Base-by-base conservation (phyloP, 2,329 filamentous ascomycete genomes). In the Dactylellina sp. region DNA sequence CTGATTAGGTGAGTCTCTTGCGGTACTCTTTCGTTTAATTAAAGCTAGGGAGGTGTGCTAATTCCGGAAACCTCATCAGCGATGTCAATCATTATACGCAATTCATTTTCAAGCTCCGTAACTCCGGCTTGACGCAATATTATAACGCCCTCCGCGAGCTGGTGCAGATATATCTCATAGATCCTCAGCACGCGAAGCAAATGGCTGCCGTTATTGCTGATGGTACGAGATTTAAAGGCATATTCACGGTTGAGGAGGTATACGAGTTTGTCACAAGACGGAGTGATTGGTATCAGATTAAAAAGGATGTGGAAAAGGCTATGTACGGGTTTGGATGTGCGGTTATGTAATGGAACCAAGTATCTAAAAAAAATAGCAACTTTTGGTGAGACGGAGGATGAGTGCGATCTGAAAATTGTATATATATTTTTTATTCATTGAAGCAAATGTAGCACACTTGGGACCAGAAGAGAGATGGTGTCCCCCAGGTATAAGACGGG, bases 181-280 rank as follows among this genome's bases (percentile, higher is more conserved):
- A 94, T 75, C 86, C 90, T 1, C 85, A 86, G 24, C 91, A 98
- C 80, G 92, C 95, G 12, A 96, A 96, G 81, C 95, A 98, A 81
- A 90, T 99, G 85, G 95, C 95, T 4, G 91, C 90, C 1, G 92
- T 99, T 64, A 97, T 99, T 80, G 93, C 95, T 0, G 95, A 99
- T 80, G 89, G 88, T 0, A 91, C 94, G 79, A 87, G 94, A 1
- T 99, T 98, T 80, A 87, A 91, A 24, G 95, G 95, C 11, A 91
- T 99, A 53, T 97, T 98, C 79, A 87, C 93, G 18, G 92, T 94
- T 0, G 95, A 99, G 81, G 95, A 99, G 83, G 95, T 98, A 2
- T 97, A 97, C 79, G 94, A 98, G 83, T 99, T 96, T 83, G 95
- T 94, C 0, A 93, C 97, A 82, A 85, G 95, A 77, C 85, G 95